phyloP scores from a whole-genome alignment of 2,329 filamentous ascomycete species.

The Penicillium frequentans region DNA sequence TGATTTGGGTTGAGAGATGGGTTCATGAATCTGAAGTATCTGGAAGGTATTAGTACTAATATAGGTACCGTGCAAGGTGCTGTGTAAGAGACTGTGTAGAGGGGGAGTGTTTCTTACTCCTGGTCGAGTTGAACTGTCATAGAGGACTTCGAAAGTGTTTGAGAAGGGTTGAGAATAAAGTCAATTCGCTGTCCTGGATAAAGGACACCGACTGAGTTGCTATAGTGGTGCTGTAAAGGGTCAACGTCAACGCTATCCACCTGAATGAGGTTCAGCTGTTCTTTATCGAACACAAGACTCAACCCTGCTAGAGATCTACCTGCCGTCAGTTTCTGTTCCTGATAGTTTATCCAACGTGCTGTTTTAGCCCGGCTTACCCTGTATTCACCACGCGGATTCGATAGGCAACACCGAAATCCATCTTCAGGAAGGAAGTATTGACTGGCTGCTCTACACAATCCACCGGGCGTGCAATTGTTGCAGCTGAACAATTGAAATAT shows the following conservation, averaged over 20 bases:
- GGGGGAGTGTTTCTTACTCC: constrained; percentile 28
- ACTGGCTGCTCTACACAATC: constrained; percentile 39
- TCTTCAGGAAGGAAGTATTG: constrained; percentile 25
- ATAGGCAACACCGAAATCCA: constrained; percentile 28
- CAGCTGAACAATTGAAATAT: constrained; percentile 47
- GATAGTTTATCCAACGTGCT: neutral
- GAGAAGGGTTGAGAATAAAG: constrained; percentile 31
- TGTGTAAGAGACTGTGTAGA: neutral
- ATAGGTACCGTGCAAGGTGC: neutral
- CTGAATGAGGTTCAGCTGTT: constrained; percentile 36
- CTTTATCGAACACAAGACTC: constrained; percentile 33
- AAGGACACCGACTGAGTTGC: constrained; percentile 41
- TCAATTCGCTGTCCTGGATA: constrained; percentile 50
- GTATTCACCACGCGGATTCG: constrained; percentile 47
- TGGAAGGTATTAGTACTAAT: constrained; percentile 8
- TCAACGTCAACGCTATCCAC: constrained; percentile 43
- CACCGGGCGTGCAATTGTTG: constrained; percentile 46
- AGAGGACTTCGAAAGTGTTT: constrained; percentile 13
- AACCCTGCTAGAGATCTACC: constrained; percentile 43
- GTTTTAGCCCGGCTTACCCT: constrained; percentile 29
- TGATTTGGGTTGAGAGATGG: constrained; percentile 42
- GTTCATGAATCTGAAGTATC: constrained; percentile 49
- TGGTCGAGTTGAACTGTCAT: constrained; percentile 38
- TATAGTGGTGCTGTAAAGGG: constrained; percentile 9
- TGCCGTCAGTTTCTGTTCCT: constrained; percentile 3